Percentiles rank a stretch among this genome's conserved stretches.
Evolutionary conservation across 23 red algal genomes (phyloP).

Genomic region (Porphyridium purpureum): DNA sequence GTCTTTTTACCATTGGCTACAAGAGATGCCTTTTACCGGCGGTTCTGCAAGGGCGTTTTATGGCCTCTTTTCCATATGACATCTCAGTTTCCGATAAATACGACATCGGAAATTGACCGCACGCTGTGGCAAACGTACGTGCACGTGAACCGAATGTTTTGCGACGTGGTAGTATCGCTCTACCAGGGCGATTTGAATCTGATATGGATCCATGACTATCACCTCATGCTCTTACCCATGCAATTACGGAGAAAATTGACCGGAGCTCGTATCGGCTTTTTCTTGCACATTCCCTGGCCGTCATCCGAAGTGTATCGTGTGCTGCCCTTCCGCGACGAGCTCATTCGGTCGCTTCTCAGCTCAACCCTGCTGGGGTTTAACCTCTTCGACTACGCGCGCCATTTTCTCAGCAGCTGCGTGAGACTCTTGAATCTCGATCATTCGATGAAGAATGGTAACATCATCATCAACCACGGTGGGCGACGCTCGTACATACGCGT

Average conservation of each 20-base stretch:
- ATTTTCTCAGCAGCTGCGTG: constrained; percentile 88
- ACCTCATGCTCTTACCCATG: constrained; percentile 85
- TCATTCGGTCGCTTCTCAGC: constrained; percentile 66
- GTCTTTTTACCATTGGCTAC: constrained; percentile 62
- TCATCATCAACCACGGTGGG: constrained; percentile 77
- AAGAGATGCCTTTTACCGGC: constrained; percentile 78
- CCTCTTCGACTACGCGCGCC: constrained; percentile 95
- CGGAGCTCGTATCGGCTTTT: constrained; percentile 88
- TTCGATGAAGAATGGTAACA: constrained; percentile 47
- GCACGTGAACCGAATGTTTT: constrained; percentile 74
- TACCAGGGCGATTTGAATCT: constrained; percentile 29
- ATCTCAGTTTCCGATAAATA: constrained; percentile 19
- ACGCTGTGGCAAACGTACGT: constrained; percentile 75
- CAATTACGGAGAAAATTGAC: constrained; percentile 67
- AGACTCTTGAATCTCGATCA: constrained; percentile 93
- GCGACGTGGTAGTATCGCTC: constrained; percentile 28
- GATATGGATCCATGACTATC: constrained; percentile 99
- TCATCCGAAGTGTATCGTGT: constrained; percentile 86
- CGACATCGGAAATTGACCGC: constrained; percentile 58
- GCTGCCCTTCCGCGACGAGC: constrained; percentile 79
- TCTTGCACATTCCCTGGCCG: constrained; percentile 96
- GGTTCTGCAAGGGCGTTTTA: constrained; percentile 89
- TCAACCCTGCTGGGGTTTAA: constrained; percentile 92
- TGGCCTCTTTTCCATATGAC: constrained; percentile 99
- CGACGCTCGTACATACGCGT: constrained; percentile 90